phyloP scores from a whole-genome alignment of 805 yeast species.

The Kazachstania kunashirensis region DNA sequence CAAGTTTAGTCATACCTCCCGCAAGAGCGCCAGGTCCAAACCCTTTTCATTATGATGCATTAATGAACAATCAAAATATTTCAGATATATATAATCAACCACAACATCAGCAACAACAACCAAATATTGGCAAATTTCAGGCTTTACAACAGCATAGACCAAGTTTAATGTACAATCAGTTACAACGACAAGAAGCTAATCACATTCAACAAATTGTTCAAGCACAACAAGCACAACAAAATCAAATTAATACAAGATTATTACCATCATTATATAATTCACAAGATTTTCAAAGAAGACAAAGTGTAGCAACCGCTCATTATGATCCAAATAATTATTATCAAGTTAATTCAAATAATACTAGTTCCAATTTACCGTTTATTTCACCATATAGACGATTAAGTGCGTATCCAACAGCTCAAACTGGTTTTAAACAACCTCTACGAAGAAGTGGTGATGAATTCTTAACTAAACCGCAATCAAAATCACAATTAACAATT shows the following conservation, averaged over 20 bases:
- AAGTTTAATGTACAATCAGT: background rate
- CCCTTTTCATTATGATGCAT: constrained; percentile 27
- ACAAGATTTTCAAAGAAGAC: constrained; percentile 30
- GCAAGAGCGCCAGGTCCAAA: constrained; percentile 37
- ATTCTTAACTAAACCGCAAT: constrained; percentile 5
- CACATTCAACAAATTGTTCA: constrained; percentile 2
- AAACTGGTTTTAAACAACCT: constrained; percentile 14
- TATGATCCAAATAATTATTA: background rate
- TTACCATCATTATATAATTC: constrained; percentile 15
- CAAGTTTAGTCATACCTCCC: constrained; percentile 34
- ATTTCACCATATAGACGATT: constrained; percentile 21
- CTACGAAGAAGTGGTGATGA: constrained; percentile 25
- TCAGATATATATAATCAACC: constrained; percentile 2
- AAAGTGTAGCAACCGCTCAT: constrained; percentile 29
- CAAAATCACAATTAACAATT: constrained; percentile 23
- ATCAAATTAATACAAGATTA: constrained; percentile 13
- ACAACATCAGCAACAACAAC: constrained; percentile 5
- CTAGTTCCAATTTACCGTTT: constrained; percentile 6
- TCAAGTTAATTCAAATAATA: background rate
- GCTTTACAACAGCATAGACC: constrained; percentile 5
- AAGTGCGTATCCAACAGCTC: constrained; percentile 22
- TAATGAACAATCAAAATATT: constrained; percentile 6
- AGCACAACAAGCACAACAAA: constrained; percentile 12
- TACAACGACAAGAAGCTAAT: constrained; percentile 4
- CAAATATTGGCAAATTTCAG: constrained; percentile 6